These are phyloP conservation scores for Diddensiella caesifluorescens DNA, from an alignment of 805 yeast species.

Conservation along the genomic window DNA sequence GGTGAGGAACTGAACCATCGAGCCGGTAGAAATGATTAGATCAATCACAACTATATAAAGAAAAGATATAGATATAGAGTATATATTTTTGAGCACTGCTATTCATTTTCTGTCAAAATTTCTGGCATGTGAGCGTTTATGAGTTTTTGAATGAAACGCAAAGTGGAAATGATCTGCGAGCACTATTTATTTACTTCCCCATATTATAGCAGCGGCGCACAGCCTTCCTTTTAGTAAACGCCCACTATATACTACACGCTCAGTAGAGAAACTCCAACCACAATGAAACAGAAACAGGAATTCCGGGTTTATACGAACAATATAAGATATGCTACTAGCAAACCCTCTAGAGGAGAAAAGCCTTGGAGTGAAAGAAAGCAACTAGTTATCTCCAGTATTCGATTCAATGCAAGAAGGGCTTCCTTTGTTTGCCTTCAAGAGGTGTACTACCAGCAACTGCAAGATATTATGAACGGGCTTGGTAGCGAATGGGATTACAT, in stretches of 20 bases:
- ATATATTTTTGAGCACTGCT: too few species aligned
- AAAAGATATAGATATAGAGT: too few species aligned
- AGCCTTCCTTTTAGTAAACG: too few species aligned
- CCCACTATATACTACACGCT: too few species aligned
- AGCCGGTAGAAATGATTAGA: too few species aligned
- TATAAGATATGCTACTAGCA: constrained; percentile 24
- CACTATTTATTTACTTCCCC: too few species aligned
- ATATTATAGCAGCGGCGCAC: too few species aligned
- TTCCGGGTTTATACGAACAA: constrained; percentile 24
- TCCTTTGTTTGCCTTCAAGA: constrained; percentile 47
- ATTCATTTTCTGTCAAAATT: constrained; percentile 2
- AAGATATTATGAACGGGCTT: constrained; percentile 37
- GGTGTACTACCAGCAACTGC: constrained; percentile 42
- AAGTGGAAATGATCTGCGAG: too few species aligned
- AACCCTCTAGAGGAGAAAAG: constrained; percentile 34
- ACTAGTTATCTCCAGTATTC: constrained; percentile 38
- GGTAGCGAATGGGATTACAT: constrained; percentile 41
- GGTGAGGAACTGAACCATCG: too few species aligned
- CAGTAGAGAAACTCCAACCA: not conserved
- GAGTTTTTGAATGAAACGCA: too few species aligned
- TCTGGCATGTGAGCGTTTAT: too few species aligned
- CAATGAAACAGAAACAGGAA: not conserved
- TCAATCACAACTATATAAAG: too few species aligned
- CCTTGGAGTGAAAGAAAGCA: constrained; percentile 42
- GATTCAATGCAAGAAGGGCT: constrained; percentile 30